Conservation (phyloP, 2,329 filamentous ascomycete species). For the Colletotrichum tofieldiae region DNA sequence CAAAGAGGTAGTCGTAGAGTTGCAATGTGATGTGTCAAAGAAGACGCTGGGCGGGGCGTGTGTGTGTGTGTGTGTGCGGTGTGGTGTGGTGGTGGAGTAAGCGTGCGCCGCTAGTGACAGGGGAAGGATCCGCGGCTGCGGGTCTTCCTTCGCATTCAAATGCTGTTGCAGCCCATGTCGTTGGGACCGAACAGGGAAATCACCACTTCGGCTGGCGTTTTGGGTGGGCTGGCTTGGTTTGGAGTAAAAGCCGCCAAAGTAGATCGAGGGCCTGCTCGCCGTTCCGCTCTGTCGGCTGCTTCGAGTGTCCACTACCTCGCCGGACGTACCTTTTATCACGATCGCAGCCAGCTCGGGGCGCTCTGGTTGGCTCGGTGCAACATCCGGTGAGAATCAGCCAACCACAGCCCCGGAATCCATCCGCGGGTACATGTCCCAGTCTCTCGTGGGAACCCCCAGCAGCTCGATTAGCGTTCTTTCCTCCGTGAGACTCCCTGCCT, state of each 20-base stretch:
- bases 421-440: background rate
- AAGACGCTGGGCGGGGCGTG: background rate
- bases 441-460: background rate
- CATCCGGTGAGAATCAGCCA: background rate
- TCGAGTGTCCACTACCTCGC: background rate
- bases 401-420: background rate
- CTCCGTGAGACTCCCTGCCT: background rate
- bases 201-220: background rate
- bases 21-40: background rate
- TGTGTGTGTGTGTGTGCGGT: background rate
- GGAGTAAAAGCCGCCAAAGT: background rate
- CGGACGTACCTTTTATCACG: no score
- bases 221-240: background rate
- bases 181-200: slow-evolving; percentile 1
- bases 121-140: background rate
- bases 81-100: slow-evolving; percentile 8
- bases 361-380: background rate
- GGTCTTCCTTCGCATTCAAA: background rate
- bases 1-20: background rate
- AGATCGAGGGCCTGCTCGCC: background rate
- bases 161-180: background rate
- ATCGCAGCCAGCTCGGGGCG: no score
- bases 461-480: slow-evolving; percentile 27
- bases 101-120: background rate
- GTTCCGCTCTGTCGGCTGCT: background rate